A percentile compares a stretch with the other conserved stretches of the same genome.
phyloP scores from a whole-genome alignment of 1,139 yeast species.

The Magnusiomyces ingens region DNA sequence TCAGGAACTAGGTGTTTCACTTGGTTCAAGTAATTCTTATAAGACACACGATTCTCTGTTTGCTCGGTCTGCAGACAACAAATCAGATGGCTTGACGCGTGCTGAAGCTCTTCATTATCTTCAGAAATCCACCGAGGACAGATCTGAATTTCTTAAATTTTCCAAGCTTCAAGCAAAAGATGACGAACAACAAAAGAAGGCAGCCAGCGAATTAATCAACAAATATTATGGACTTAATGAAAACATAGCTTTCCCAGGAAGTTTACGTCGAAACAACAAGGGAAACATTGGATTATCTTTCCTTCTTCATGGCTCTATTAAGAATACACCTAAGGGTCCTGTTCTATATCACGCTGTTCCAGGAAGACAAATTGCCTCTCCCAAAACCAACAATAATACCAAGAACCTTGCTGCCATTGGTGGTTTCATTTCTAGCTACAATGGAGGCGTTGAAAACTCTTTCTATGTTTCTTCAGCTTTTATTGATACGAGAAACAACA shows the following conservation, averaged over 20 bases:
- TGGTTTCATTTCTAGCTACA: slow-evolving; percentile 10
- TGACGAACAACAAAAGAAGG: not conserved
- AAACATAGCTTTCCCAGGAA: not conserved
- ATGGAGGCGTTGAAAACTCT: not conserved
- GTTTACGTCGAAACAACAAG: slow-evolving; percentile 5
- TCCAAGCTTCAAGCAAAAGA: slow-evolving; percentile 4
- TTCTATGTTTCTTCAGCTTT: not conserved
- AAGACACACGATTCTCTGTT: not conserved
- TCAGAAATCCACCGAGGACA: slow-evolving; percentile 1
- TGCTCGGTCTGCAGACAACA: not conserved
- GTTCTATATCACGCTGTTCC: slow-evolving; percentile 2
- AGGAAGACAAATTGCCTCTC: not conserved
- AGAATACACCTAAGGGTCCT: slow-evolving; percentile 7
- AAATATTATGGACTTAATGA: slow-evolving; percentile 3
- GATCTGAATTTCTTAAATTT: slow-evolving; percentile 9
- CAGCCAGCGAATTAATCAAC: not conserved
- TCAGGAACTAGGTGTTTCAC: slow-evolving; percentile 44
- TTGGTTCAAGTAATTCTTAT: slow-evolving; percentile 27
- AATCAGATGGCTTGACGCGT: slow-evolving; percentile 8
- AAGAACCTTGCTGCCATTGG: slow-evolving; percentile 12
- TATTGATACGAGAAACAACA: no score
- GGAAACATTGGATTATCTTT: slow-evolving; percentile 15
- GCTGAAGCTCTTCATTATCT: slow-evolving; percentile 8
- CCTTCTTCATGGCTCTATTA: slow-evolving; percentile 11
- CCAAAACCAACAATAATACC: slow-evolving; percentile 1